A percentile compares a stretch with the other conserved stretches of the same genome.
phyloP scores from a whole-genome alignment of 129 eudicot genomes.

The Flaveria bidentis region DNA sequence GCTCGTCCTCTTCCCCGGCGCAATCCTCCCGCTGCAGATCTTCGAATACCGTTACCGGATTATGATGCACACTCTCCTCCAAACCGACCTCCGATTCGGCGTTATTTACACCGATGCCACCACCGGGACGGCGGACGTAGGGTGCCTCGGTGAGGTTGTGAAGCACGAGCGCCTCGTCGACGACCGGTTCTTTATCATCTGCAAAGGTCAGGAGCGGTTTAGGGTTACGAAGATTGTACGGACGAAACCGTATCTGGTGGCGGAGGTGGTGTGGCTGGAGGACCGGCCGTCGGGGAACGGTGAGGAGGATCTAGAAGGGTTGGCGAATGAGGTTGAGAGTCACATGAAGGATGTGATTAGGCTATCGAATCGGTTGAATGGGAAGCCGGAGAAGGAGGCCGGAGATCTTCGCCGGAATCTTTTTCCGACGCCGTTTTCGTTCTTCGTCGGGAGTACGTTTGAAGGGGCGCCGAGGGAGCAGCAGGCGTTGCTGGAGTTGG shows the following conservation, averaged over 20 bases:
- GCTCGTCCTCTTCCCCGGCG: slow-evolving; percentile 87
- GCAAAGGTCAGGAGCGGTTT: slow-evolving; percentile 90
- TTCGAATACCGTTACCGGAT: slow-evolving; percentile 90
- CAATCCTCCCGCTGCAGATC: slow-evolving; percentile 78
- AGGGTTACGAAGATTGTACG: slow-evolving; percentile 58
- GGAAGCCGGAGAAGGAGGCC: slow-evolving; percentile 75
- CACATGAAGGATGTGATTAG: slow-evolving; percentile 89
- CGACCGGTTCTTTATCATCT: slow-evolving; percentile 75
- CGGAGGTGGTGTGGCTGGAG: slow-evolving; percentile 81
- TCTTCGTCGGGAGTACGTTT: slow-evolving; percentile 89
- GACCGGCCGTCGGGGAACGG: slow-evolving; percentile 76
- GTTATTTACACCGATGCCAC: slow-evolving; percentile 74
- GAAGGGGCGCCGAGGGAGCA: slow-evolving; percentile 96
- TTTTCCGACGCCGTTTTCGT: slow-evolving; percentile 93
- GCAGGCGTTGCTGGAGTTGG: slow-evolving; percentile 90
- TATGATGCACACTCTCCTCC: slow-evolving; percentile 93
- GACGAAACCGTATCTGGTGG: slow-evolving; percentile 76
- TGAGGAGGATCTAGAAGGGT: slow-evolving; percentile 58
- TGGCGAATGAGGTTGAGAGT: slow-evolving; percentile 70
- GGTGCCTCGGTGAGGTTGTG: slow-evolving; percentile 91
- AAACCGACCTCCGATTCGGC: slow-evolving; percentile 90
- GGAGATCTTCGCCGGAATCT: slow-evolving; percentile 76
- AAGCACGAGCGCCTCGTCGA: slow-evolving; percentile 85
- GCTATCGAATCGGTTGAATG: slow-evolving; percentile 71
- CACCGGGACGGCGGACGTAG: slow-evolving; percentile 78